A percentile compares a stretch with the other conserved stretches of the same genome.
phyloP scores from a whole-genome alignment of 192 early-diverging fungal genomes.

The Umbelopsis vinacea region DNA sequence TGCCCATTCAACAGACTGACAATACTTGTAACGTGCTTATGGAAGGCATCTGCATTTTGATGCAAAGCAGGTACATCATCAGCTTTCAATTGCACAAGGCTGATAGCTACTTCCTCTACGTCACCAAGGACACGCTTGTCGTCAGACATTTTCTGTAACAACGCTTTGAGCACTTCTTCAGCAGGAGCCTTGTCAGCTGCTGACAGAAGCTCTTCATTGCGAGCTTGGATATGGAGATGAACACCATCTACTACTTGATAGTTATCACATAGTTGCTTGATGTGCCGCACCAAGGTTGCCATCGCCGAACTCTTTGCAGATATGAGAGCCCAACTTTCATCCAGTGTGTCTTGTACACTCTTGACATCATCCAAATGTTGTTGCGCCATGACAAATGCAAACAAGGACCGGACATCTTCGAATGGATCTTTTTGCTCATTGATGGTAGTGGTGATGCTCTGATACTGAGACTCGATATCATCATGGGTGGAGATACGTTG shows the following conservation, averaged over 20 bases:
- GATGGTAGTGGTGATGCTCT: neutral
- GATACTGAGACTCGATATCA: neutral
- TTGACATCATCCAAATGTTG: constrained; percentile 3
- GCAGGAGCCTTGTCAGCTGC: neutral
- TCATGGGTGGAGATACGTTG: neutral
- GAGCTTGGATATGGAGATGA: neutral
- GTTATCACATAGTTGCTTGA: neutral
- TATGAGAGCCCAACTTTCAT: neutral
- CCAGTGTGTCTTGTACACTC: neutral
- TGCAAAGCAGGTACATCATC: neutral
- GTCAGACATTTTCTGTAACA: neutral
- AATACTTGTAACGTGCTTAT: neutral
- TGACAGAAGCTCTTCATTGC: neutral
- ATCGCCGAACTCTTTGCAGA: neutral
- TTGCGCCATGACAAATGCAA: neutral
- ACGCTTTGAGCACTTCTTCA: neutral
- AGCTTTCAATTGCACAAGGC: too few relatives aligned
- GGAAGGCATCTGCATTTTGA: neutral
- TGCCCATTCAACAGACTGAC: neutral
- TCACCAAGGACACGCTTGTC: neutral
- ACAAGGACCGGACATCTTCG: neutral
- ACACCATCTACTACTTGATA: neutral
- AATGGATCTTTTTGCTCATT: constrained; percentile 2
- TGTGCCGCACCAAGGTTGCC: neutral
- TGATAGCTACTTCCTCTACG: neutral